phyloP scores from a whole-genome alignment of 129 eudicot genomes.

The Kitagawia praeruptora region DNA sequence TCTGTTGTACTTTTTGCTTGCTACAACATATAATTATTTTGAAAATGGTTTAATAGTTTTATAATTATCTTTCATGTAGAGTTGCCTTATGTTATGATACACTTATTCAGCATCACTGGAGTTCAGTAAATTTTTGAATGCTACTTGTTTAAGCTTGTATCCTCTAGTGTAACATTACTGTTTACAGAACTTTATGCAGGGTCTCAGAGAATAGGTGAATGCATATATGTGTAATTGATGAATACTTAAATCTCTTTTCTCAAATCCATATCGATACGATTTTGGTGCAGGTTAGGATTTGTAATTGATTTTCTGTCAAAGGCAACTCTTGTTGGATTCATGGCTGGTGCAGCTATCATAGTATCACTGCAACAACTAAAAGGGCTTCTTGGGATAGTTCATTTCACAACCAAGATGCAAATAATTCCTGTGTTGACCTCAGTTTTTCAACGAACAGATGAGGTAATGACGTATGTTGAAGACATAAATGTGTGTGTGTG shows the following conservation, averaged over 20 bases:
- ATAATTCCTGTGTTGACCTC: slow-evolving; percentile 77
- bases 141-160: background rate
- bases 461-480: slow-evolving; percentile 30
- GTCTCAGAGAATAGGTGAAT: background rate
- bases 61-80: background rate
- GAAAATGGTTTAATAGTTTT: background rate
- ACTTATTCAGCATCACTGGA: background rate
- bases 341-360: slow-evolving; percentile 97
- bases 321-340: slow-evolving; percentile 94
- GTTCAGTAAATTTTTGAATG: background rate
- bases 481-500: background rate
- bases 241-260: background rate
- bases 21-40: background rate
- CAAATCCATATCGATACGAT: background rate
- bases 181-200: background rate
- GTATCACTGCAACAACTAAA: slow-evolving; percentile 93
- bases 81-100: background rate
- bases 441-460: slow-evolving; percentile 52
- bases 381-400: slow-evolving; percentile 92
- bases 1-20: background rate
- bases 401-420: slow-evolving; percentile 92
- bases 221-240: background rate
- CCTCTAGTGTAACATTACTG: background rate
- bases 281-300: slow-evolving; percentile 71
- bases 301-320: slow-evolving; percentile 90